phyloP scores from a whole-genome alignment of 345 rosid species.

The Gossypium stocksii region DNA sequence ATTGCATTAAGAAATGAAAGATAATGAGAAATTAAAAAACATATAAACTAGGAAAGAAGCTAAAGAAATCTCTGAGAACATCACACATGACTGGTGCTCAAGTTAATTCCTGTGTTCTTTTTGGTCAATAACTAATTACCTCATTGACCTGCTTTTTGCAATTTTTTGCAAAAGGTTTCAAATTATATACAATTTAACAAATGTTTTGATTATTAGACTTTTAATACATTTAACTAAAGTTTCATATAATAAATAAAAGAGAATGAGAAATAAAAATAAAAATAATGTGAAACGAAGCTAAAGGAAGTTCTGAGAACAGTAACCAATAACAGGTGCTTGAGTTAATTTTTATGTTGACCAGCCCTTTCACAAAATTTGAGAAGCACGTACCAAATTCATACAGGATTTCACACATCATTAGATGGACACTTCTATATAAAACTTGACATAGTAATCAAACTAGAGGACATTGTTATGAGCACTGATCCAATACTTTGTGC shows the following conservation, averaged over 20 bases:
- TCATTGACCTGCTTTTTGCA: neutral
- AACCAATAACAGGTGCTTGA: neutral
- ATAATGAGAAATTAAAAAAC: neutral
- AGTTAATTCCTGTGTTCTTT: neutral
- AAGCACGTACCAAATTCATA: neutral
- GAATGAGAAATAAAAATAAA: neutral
- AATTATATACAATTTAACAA: neutral
- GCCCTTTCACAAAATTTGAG: neutral
- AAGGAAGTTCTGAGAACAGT: neutral
- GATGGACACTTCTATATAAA: neutral
- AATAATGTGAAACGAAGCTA: neutral
- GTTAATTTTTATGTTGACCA: neutral
- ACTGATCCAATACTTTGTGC: neutral
- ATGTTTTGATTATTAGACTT: conserved; percentile 52
- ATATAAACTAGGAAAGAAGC: neutral
- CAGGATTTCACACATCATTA: neutral
- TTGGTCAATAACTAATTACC: neutral
- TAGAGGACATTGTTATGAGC: neutral
- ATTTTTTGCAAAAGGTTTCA: neutral
- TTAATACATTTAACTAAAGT: conserved; percentile 43
- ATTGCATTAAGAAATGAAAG: neutral
- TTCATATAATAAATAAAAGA: neutral
- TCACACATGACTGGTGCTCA: neutral
- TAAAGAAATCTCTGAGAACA: neutral
- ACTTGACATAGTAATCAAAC: neutral